phyloP scores from a whole-genome alignment of 768 basidiomycete genomes.

The Kwoniella europaea region DNA sequence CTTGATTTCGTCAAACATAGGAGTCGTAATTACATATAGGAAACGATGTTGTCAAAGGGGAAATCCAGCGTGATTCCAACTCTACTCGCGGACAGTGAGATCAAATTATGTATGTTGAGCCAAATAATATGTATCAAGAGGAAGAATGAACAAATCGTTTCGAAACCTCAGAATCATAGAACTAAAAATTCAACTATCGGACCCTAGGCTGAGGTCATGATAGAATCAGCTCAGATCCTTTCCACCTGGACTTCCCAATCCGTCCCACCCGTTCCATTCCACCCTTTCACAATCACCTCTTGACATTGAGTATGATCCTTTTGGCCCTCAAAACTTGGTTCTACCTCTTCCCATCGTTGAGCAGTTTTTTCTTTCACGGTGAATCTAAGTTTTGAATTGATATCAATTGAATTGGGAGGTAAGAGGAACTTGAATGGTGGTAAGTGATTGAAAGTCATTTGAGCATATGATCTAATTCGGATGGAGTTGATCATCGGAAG shows the following conservation, averaged over 20 bases:
- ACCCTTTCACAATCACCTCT: conserved; percentile 1
- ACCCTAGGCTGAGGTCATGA: too few species aligned
- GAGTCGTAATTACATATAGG: conserved; percentile 2
- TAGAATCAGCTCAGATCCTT: conserved; percentile 2
- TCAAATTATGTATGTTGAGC: too few species aligned
- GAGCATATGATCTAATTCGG: conserved; percentile 19
- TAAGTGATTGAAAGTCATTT: conserved; percentile 17
- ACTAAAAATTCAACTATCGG: too few species aligned
- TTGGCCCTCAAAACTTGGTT: background rate
- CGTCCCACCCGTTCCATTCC: background rate
- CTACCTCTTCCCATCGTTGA: conserved; percentile 8
- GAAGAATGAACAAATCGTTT: background rate
- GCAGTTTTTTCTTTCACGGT: conserved; percentile 3
- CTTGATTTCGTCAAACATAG: background rate
- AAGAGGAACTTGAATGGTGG: conserved; percentile 28
- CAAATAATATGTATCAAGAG: too few species aligned
- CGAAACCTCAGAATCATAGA: too few species aligned
- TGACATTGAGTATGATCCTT: conserved; percentile 1
- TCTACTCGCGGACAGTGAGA: too few species aligned
- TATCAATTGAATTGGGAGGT: conserved; percentile 8
- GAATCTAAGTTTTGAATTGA: conserved; percentile 1
- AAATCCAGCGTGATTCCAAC: background rate
- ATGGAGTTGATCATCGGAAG: conserved; percentile 13
- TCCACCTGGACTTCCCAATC: conserved; percentile 26
- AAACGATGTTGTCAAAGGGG: background rate